Evolutionary conservation across 441 rosid species (phyloP).

Genomic region (Eutrema salsugineum): DNA sequence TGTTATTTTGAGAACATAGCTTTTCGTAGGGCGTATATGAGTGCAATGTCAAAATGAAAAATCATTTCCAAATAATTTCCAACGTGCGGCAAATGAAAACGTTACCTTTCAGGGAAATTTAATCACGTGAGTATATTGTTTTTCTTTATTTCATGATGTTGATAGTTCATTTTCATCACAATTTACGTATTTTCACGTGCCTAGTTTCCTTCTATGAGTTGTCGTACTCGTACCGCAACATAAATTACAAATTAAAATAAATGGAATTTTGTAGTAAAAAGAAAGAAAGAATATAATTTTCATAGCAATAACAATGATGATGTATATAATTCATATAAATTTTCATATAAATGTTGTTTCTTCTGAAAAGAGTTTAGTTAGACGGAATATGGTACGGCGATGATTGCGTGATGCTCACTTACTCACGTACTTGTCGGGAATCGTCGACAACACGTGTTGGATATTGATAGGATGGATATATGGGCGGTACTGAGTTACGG

Average conservation of each 20-base stretch:
- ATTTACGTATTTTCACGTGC: constrained; percentile 5
- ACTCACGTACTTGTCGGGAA: constrained; percentile 19
- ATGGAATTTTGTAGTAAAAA: neutral
- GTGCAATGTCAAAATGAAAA: neutral
- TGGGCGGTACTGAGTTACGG: too few relatives aligned
- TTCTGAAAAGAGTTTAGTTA: constrained; percentile 15
- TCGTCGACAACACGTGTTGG: neutral
- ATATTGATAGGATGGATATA: neutral
- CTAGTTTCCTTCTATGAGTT: neutral
- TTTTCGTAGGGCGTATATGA: too few relatives aligned
- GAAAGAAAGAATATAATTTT: neutral
- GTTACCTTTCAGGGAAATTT: neutral
- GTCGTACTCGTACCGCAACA: neutral
- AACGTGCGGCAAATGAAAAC: neutral
- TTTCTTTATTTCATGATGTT: neutral
- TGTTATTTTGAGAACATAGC: too few relatives aligned
- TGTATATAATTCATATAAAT: neutral
- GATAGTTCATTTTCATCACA: neutral
- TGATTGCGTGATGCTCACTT: constrained; percentile 30
- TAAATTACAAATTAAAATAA: neutral
- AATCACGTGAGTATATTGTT: constrained; percentile 1
- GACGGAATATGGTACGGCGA: constrained; percentile 25
- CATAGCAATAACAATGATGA: neutral
- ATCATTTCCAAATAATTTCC: neutral
- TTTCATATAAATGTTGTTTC: neutral